phyloP scores from a whole-genome alignment of 805 yeast species.

The Candida pini region DNA sequence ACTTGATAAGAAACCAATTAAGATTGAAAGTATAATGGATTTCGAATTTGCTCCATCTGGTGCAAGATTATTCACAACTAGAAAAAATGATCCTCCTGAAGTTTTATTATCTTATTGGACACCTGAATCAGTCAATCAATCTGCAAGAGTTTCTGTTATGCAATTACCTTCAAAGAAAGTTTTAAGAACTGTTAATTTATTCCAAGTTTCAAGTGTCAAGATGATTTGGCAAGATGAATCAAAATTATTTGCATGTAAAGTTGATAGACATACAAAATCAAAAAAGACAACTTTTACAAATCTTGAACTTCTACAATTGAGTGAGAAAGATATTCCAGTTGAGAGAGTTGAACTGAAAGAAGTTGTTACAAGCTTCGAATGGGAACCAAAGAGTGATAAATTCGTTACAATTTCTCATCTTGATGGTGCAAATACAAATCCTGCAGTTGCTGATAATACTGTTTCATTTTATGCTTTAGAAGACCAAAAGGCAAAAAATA shows the following conservation, averaged over 20 bases:
- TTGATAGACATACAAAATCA: slow-evolving; percentile 94
- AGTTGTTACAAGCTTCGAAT: slow-evolving; percentile 78
- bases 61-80: slow-evolving; percentile 55
- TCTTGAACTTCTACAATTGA: slow-evolving; percentile 82
- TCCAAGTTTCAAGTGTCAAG: slow-evolving; percentile 88
- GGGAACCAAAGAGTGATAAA: slow-evolving; percentile 94
- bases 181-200: slow-evolving; percentile 85
- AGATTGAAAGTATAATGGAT: slow-evolving; percentile 79
- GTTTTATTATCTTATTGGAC: slow-evolving; percentile 91
- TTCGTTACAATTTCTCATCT: slow-evolving; percentile 71
- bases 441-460: slow-evolving; percentile 57
- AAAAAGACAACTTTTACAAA: slow-evolving; percentile 88
- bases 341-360: slow-evolving; percentile 92
- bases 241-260: slow-evolving; percentile 82
- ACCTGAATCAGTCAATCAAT: slow-evolving; percentile 84
- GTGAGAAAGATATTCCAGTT: slow-evolving; percentile 89
- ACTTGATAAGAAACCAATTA: slow-evolving; percentile 79
- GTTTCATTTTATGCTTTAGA: slow-evolving; percentile 83
- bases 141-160: slow-evolving; percentile 90
- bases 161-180: slow-evolving; percentile 79
- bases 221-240: slow-evolving; percentile 93
- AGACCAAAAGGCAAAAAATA: slow-evolving; percentile 37
- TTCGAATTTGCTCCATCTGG: slow-evolving; percentile 95
- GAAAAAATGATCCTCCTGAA: slow-evolving; percentile 45
- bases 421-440: slow-evolving; percentile 47